Evolutionary conservation across 140 eudicot genomes (phyloP).

Genomic region (Flaveria floridana): DNA sequence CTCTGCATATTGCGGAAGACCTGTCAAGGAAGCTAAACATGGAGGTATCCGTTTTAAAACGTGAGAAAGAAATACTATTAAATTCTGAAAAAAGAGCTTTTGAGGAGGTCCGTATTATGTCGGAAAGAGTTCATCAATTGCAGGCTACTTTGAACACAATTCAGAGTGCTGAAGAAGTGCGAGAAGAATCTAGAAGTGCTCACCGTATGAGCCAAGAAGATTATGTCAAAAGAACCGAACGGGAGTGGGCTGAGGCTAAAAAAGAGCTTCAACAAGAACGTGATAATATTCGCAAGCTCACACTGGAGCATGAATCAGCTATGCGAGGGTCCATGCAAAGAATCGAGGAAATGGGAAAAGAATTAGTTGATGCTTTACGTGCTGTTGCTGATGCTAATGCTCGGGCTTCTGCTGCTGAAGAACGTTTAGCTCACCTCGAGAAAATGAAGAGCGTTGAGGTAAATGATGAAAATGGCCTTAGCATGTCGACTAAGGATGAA

Average conservation of each 20-base stretch:
- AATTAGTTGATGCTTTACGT: slow-evolving; percentile 59
- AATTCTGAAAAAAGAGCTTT: slow-evolving; percentile 83
- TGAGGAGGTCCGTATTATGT: slow-evolving; percentile 79
- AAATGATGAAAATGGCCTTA: slow-evolving; percentile 33
- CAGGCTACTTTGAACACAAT: slow-evolving; percentile 80
- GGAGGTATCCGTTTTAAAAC: slow-evolving; percentile 82
- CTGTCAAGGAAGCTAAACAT: slow-evolving; percentile 71
- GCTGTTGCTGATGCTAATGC: slow-evolving; percentile 76
- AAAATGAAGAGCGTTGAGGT: slow-evolving; percentile 36
- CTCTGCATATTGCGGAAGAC: slow-evolving; percentile 62
- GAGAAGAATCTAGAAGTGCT: slow-evolving; percentile 79
- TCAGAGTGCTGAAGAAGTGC: slow-evolving; percentile 78
- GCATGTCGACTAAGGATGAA: slow-evolving; percentile 32
- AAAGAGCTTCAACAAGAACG: slow-evolving; percentile 87
- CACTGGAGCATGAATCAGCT: slow-evolving; percentile 61
- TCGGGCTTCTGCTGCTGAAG: slow-evolving; percentile 85
- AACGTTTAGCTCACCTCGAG: slow-evolving; percentile 61
- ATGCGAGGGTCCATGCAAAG: slow-evolving; percentile 63
- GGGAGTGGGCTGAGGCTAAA: slow-evolving; percentile 98
- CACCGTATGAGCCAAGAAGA: slow-evolving; percentile 75
- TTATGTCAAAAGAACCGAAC: slow-evolving; percentile 62
- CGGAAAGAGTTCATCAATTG: slow-evolving; percentile 75
- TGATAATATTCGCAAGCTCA: slow-evolving; percentile 55
- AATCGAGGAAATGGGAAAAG: slow-evolving; percentile 73
- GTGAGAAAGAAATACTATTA: slow-evolving; percentile 64